Percentiles rank a stretch among this genome's conserved stretches.
Evolutionary conservation across 768 basidiomycete genomes (phyloP).

Genomic region (Tulasnella sp.): DNA sequence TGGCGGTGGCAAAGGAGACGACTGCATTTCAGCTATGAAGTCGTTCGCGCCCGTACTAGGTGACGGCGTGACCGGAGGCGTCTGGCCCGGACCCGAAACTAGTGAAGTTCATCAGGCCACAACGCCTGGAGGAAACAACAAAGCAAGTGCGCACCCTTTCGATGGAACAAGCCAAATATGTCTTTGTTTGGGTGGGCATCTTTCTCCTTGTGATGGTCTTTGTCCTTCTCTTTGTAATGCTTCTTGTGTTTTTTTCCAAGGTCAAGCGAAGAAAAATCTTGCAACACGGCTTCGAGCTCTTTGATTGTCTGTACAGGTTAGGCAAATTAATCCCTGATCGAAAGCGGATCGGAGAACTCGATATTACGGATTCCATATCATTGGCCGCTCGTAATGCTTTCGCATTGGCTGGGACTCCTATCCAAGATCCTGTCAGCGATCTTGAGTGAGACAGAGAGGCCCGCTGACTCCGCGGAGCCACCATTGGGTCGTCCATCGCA

Average conservation of each 20-base stretch:
- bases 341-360: neutral
- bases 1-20: conserved; percentile 5
- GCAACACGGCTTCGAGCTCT: conserved; percentile 25
- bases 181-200: conserved; percentile 34
- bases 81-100: neutral
- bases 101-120: neutral
- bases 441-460: conserved; percentile 34
- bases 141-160: conserved; percentile 46
- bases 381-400: conserved; percentile 55
- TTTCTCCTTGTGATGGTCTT: conserved; percentile 19
- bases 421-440: conserved; percentile 11
- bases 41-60: neutral
- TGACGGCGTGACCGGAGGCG: neutral
- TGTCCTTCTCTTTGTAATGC: conserved; percentile 30
- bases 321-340: neutral
- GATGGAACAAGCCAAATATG: conserved; percentile 57
- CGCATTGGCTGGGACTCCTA: conserved; percentile 44
- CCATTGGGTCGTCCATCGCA: conserved; percentile 2
- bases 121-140: neutral
- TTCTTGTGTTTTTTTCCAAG: neutral
- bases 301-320: conserved; percentile 21
- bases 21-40: conserved; percentile 10
- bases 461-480: conserved; percentile 13
- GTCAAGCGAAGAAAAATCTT: neutral
- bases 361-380: conserved; percentile 39